phyloP scores from a whole-genome alignment of 2,329 filamentous ascomycete genomes.

The Magnaporthiopsis rhizophila region DNA sequence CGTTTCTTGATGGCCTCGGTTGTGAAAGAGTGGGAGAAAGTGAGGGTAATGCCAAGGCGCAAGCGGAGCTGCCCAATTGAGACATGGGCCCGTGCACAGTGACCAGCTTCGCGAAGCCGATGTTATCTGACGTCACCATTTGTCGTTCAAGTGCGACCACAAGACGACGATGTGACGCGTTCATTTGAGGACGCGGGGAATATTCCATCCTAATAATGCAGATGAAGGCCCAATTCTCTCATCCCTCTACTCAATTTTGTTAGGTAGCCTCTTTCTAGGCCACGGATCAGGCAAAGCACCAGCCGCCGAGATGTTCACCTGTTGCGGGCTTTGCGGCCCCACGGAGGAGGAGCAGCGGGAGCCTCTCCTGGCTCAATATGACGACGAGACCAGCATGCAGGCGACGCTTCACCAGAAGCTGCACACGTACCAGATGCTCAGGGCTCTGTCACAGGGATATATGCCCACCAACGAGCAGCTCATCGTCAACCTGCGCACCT shows the following conservation, averaged over 20 bases:
- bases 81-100: not conserved
- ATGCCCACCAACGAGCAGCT: conserved; percentile 88
- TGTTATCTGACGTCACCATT: not conserved
- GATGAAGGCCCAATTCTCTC: not conserved
- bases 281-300: not conserved
- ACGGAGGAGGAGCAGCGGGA: conserved; percentile 36
- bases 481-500: conserved; percentile 69
- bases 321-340: conserved; percentile 9
- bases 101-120: not conserved
- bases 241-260: not conserved
- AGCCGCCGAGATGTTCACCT: conserved; percentile 5
- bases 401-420: conserved; percentile 77
- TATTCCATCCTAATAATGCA: not conserved
- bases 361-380: conserved; percentile 75
- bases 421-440: conserved; percentile 85
- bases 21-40: not conserved
- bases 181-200: not conserved
- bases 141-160: not conserved
- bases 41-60: not conserved
- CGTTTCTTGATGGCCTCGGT: not conserved
- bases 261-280: not conserved
- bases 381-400: conserved; percentile 73
- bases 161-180: not conserved
- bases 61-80: not conserved
- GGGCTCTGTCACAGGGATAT: conserved; percentile 73